These are phyloP conservation scores for Cercophora newfieldiana DNA, from an alignment of 495 filamentous ascomycete genomes.

Conservation along the genomic window DNA sequence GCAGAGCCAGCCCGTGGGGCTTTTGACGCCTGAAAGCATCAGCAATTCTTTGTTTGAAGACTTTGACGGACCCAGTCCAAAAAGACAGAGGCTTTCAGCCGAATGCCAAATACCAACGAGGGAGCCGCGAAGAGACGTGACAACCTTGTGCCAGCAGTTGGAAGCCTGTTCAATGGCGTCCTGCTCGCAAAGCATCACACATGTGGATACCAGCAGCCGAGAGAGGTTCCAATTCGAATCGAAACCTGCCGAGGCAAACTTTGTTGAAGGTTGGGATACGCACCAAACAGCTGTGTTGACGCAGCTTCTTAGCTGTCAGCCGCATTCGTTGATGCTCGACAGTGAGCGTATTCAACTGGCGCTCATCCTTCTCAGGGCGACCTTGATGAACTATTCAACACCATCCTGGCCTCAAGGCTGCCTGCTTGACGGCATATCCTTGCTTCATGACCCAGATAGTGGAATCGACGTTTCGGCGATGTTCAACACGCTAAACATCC, in stretches of 20 bases:
- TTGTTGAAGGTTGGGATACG: not conserved
- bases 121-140: not conserved
- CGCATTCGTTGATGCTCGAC: not conserved
- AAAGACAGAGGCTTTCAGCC: slow-evolving; percentile 1
- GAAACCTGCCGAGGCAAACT: not conserved
- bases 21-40: slow-evolving; percentile 12
- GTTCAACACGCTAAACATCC: slow-evolving; percentile 10
- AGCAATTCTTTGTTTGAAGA: not conserved
- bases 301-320: not conserved
- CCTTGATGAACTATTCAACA: slow-evolving; percentile 10
- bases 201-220: not conserved
- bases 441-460: not conserved
- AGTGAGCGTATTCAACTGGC: slow-evolving; percentile 8
- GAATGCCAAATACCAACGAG: not conserved
- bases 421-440: slow-evolving; percentile 1
- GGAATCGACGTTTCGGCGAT: not conserved
- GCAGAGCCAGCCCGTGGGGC: not conserved
- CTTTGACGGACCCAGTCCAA: not conserved
- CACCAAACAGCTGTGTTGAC: not conserved
- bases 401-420: slow-evolving; percentile 9
- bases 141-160: slow-evolving; percentile 2
- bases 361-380: not conserved
- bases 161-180: not conserved
- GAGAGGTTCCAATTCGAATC: slow-evolving; percentile 9
- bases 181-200: not conserved